Evolutionary conservation across 768 basidiomycete genomes (phyloP).

Genomic region (Mycena floridula): DNA sequence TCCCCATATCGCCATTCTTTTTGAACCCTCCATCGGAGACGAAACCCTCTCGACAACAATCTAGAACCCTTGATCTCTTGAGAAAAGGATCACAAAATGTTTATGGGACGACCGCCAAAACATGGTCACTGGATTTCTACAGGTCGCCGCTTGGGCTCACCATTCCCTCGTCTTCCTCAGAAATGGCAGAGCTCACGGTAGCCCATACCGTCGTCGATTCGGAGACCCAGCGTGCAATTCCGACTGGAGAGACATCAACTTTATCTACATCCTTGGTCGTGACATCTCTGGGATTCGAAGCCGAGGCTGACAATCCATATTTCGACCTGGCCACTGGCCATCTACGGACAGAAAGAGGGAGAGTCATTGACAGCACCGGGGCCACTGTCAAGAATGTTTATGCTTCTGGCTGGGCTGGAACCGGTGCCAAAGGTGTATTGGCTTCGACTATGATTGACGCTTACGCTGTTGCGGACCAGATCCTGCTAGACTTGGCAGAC

Average conservation of each 20-base stretch:
- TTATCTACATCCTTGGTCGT: slow-evolving; percentile 72
- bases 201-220: slow-evolving; percentile 57
- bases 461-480: slow-evolving; percentile 67
- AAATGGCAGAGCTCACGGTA: slow-evolving; percentile 40
- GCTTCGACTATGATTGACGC: slow-evolving; percentile 93
- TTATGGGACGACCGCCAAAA: slow-evolving; percentile 47
- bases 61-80: slow-evolving; percentile 60
- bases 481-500: slow-evolving; percentile 51
- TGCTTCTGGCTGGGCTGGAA: slow-evolving; percentile 90
- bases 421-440: slow-evolving; percentile 86
- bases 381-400: slow-evolving; percentile 58
- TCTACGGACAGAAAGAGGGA: slow-evolving; percentile 44
- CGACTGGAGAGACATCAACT: slow-evolving; percentile 47
- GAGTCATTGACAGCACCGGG: slow-evolving; percentile 38
- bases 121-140: slow-evolving; percentile 83
- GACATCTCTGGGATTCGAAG: slow-evolving; percentile 83
- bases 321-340: slow-evolving; percentile 52
- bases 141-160: slow-evolving; percentile 54
- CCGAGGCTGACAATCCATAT: slow-evolving; percentile 52
- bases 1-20: slow-evolving; percentile 46
- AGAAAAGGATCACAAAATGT: slow-evolving; percentile 51
- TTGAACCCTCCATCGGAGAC: slow-evolving; percentile 29
- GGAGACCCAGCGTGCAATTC: slow-evolving; percentile 37
- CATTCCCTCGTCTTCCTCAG: slow-evolving; percentile 15
- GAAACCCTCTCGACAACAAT: slow-evolving; percentile 54